A percentile compares a stretch with the other conserved stretches of the same genome.
phyloP scores from a whole-genome alignment of 2,329 filamentous ascomycete species.

The Talaromyces sp. region DNA sequence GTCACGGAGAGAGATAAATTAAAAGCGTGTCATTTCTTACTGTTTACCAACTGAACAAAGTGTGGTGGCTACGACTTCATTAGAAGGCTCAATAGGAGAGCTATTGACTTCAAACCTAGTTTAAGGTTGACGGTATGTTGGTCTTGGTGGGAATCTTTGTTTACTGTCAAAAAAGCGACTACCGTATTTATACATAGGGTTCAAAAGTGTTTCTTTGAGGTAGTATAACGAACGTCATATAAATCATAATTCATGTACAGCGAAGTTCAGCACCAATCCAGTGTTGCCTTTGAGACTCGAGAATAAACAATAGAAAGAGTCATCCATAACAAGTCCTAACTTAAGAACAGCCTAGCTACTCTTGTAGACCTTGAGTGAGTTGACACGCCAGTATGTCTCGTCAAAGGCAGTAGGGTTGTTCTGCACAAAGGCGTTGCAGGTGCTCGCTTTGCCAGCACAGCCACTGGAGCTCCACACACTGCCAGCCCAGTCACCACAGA shows the following conservation, averaged over 20 bases:
- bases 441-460: constrained; percentile 57
- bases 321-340: neutral
- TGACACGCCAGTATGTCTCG: constrained; percentile 73
- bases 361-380: constrained; percentile 60
- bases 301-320: neutral
- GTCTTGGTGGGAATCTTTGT: neutral
- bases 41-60: too few species aligned
- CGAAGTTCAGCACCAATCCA: neutral
- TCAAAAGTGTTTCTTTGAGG: neutral
- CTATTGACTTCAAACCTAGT: too few species aligned
- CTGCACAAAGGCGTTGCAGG: constrained; percentile 66
- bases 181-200: neutral
- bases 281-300: neutral
- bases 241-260: neutral
- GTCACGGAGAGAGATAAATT: too few species aligned
- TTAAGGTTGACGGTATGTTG: neutral
- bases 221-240: neutral
- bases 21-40: too few species aligned
- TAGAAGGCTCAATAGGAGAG: too few species aligned
- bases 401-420: constrained; percentile 62
- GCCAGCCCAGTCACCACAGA: constrained; percentile 53
- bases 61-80: too few species aligned
- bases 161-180: neutral
- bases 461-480: constrained; percentile 41
- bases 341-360: neutral